Base-by-base conservation (phyloP, 805 yeast species). In the Cyberlindnera xishuangbannaensis region DNA sequence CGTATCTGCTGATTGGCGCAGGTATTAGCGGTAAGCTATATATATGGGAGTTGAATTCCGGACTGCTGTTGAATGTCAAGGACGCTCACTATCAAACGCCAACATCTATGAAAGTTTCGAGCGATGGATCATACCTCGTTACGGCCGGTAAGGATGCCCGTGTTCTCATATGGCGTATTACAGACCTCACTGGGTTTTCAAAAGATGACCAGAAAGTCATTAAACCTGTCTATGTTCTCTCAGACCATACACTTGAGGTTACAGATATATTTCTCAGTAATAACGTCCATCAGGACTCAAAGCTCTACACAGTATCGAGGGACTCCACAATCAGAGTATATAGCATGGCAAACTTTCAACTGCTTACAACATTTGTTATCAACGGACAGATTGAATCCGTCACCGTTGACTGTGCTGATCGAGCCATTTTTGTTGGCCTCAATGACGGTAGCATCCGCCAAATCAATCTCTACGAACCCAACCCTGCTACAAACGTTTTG, bases 31-130 rank as follows among this genome's bases (percentile, higher is more conserved):
- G 97, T 10, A 73, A 78, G 44, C 42, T 92, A 12, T 83, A 83
- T 51, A 56, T 88, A 1, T 90, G 97, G 97, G 95, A 86, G 47
- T 52, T 88, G 32, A 57, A 68, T 8, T 80, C 92, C 2, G 97
- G 97, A 0, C 59, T 73, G 16, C 64, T 92, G 29, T 50, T 88
- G 16, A 65, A 73, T 29, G 94, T 76, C 4, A 76, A 75, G 50
- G 88, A 83, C 31, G 79, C 85, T 1, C 97, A 90, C 60, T 90
- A 85, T 56, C 97, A 90, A 58, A 65, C 69, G 6, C 70, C 86
- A 7, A 69, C 79, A 0, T 67, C 65, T 20, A 54, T 90, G 22
- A 67, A 65, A 43, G 75, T 83, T 47, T 62, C 83, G 1, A 43
- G 59, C 10, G 83, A 86, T 50, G 81, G 80, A 2, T 71, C 77